Evolutionary conservation across 1,284 basidiomycete species (phyloP).

Genomic region (Xanthoconium separans): DNA sequence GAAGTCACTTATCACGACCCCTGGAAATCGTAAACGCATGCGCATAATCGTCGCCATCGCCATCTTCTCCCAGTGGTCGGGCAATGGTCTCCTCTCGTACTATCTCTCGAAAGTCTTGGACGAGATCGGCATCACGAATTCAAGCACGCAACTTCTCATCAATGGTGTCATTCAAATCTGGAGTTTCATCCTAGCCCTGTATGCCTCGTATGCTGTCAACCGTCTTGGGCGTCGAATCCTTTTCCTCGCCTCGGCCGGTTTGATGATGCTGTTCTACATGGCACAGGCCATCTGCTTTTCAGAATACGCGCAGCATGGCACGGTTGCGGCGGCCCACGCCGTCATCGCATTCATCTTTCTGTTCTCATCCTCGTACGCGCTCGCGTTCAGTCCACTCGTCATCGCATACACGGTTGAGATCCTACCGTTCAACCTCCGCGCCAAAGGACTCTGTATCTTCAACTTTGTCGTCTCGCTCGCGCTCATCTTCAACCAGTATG

Average conservation of each 20-base stretch:
- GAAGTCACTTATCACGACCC: slow-evolving; percentile 55
- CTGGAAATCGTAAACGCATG: slow-evolving; percentile 71
- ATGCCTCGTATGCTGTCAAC: slow-evolving; percentile 58
- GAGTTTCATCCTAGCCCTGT: slow-evolving; percentile 65
- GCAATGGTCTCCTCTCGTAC: slow-evolving; percentile 75
- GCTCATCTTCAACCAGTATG: slow-evolving; percentile 79
- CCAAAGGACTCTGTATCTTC: slow-evolving; percentile 78
- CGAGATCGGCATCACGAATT: slow-evolving; percentile 65
- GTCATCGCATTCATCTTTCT: slow-evolving; percentile 79
- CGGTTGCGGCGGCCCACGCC: slow-evolving; percentile 52
- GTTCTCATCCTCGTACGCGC: slow-evolving; percentile 67
- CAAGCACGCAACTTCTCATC: slow-evolving; percentile 63
- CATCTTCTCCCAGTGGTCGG: slow-evolving; percentile 76
- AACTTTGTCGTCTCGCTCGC: slow-evolving; percentile 66
- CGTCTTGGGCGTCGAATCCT: slow-evolving; percentile 59
- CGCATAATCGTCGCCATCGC: slow-evolving; percentile 67
- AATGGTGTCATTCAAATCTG: slow-evolving; percentile 75
- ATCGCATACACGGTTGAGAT: slow-evolving; percentile 77
- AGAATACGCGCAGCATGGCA: slow-evolving; percentile 49
- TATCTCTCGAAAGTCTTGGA: slow-evolving; percentile 73
- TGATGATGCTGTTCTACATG: slow-evolving; percentile 71
- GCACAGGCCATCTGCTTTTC: slow-evolving; percentile 75
- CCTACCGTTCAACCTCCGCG: slow-evolving; percentile 68
- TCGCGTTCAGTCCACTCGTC: slow-evolving; percentile 73
- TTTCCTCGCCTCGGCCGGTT: slow-evolving; percentile 58